A percentile compares a stretch with the other conserved stretches of the same genome.
phyloP scores from a whole-genome alignment of 73 alveolate species.

The Stentor roeselii region DNA sequence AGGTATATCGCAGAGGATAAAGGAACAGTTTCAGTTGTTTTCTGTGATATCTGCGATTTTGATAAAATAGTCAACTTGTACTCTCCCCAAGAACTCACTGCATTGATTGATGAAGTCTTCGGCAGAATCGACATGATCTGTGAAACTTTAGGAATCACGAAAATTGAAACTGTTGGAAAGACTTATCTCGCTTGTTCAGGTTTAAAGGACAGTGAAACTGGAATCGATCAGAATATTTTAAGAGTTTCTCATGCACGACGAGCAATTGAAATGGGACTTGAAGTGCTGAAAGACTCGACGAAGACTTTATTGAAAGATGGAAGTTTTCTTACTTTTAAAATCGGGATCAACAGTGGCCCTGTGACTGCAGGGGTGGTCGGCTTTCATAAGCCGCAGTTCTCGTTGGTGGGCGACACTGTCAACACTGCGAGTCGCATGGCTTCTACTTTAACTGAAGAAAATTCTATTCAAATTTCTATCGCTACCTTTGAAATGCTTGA shows the following conservation, averaged over 20 bases:
- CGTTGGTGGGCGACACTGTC: conserved; percentile 98
- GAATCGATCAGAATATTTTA: conserved; percentile 25
- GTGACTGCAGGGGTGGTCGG: conserved; percentile 99
- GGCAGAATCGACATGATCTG: conserved; percentile 53
- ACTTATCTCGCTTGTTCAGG: conserved; percentile 86
- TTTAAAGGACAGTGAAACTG: conserved; percentile 57
- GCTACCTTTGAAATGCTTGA: neutral
- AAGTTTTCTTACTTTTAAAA: conserved; percentile 54
- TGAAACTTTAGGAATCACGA: conserved; percentile 27
- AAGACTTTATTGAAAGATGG: neutral
- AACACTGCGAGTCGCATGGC: conserved; percentile 98
- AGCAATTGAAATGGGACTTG: neutral
- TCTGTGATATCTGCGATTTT: conserved; percentile 53
- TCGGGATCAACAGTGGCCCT: conserved; percentile 96
- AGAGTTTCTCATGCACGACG: conserved; percentile 24
- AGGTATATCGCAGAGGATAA: conserved; percentile 51
- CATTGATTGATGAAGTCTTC: conserved; percentile 46
- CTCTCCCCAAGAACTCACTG: conserved; percentile 49
- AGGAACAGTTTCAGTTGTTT: conserved; percentile 57
- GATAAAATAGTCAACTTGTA: conserved; percentile 48
- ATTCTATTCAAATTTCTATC: neutral
- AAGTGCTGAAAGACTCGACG: neutral
- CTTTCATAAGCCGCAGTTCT: conserved; percentile 94
- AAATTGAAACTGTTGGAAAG: conserved; percentile 69
- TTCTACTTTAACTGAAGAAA: conserved; percentile 53